Evolutionary conservation across 768 basidiomycete species (phyloP), one percentile per base, ranked within the genome.

Genomic region (Leccinum sublutescens): DNA sequence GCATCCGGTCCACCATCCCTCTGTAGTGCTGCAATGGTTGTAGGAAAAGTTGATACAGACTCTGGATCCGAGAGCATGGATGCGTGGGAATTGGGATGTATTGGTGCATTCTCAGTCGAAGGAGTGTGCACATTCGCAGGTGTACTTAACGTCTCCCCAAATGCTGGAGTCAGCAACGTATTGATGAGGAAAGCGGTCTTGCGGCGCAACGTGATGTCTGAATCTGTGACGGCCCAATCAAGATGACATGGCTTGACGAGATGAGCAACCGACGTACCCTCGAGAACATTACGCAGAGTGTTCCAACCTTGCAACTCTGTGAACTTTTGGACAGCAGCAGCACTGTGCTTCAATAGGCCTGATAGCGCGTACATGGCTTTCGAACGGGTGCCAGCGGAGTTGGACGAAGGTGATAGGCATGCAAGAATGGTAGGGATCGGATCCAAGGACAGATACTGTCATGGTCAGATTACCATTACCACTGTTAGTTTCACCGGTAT

Each of bases 351-450:
- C 53, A 95, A 72, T 0, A 90, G 67, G 0, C 89, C 89, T 0
- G 91, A 94, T 10, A 95, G 76, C 0, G 86, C 75, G 70, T 96
- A 96, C 34, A 95, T 79, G 1, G 88, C 92, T 73, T 93, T 92
- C n/a, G 89, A 83, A 19, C 91, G 82, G 9, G 80, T 79, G 49
- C 81, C 76, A 1, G 83, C 63, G 0, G 88, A 80, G 12, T 78
- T 78, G 8, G 74, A 75, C 8, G 82, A 77, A 0, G 87, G 80
- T 0, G 78, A 74, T 34, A 94, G 79, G 68, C 86, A 85, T 14
- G 81, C 76, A 9, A 91, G 73, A 9, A 95, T 74, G 5, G 78
- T 74, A 2, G 86, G 80, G 1, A 95, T 75, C 0, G 93, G 93
- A 47, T 89, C 79, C 34, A 84, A 72, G 54, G 79, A 68, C 40